Conservation (phyloP, 805 yeast genomes). For the Candida dendrica region DNA sequence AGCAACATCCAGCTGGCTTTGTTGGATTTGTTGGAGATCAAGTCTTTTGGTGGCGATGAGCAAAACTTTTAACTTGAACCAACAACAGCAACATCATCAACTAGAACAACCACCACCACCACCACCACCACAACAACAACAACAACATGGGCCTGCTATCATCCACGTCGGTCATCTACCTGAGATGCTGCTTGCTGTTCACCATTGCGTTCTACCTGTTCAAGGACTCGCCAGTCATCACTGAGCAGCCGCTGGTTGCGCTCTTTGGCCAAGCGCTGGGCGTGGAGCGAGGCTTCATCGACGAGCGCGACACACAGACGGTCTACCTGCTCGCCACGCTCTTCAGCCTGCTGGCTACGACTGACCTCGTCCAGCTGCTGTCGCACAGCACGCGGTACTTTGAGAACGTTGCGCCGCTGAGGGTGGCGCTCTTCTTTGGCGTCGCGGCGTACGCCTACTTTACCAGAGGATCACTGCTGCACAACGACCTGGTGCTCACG, state of each 20-base stretch:
- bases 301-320: conserved; percentile 3
- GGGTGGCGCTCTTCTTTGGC: conserved; percentile 43
- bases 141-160: conserved; percentile 43
- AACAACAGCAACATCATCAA: too few relatives aligned
- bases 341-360: conserved; percentile 34
- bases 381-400: conserved; percentile 40
- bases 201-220: conserved; percentile 37
- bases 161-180: conserved; percentile 38
- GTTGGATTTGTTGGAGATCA: too few relatives aligned
- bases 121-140: neutral
- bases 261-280: conserved; percentile 56
- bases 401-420: conserved; percentile 51
- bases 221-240: conserved; percentile 38
- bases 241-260: conserved; percentile 39
- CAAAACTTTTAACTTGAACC: too few relatives aligned
- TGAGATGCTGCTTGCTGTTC: conserved; percentile 38
- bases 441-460: conserved; percentile 44
- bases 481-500: conserved; percentile 55
- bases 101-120: too few relatives aligned
- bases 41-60: too few relatives aligned
- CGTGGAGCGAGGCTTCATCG: conserved; percentile 35
- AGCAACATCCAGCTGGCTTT: too few relatives aligned
- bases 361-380: conserved; percentile 54
- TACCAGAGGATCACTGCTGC: conserved; percentile 34
- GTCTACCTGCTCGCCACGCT: conserved; percentile 43